phyloP scores from a whole-genome alignment of 805 yeast species.

The Candida hispaniensis region DNA sequence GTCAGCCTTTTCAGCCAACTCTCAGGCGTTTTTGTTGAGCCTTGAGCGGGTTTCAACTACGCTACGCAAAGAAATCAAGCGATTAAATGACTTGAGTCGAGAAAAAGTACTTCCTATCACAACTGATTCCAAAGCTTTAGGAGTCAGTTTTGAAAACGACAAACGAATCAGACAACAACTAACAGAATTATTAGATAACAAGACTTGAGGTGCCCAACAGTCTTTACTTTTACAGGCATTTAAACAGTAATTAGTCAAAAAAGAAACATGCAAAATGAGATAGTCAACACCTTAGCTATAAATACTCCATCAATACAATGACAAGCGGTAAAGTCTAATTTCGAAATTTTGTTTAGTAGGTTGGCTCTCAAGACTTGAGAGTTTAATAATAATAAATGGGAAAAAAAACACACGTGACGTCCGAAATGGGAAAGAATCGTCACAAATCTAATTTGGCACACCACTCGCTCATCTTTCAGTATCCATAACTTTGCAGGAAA shows the following conservation, averaged over 20 bases:
- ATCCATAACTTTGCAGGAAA: constrained; percentile 14
- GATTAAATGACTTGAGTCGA: constrained; percentile 41
- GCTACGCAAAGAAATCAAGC: constrained; percentile 54
- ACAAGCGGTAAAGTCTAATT: too few relatives aligned
- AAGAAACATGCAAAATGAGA: not conserved
- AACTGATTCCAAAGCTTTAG: constrained; percentile 60
- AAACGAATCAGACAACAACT: constrained; percentile 28
- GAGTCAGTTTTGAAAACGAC: constrained; percentile 51
- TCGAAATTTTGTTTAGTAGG: too few relatives aligned
- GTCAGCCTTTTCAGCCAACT: constrained; percentile 35
- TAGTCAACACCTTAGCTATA: not conserved
- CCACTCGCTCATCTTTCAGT: constrained; percentile 16
- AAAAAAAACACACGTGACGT: not conserved
- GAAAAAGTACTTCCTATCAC: constrained; percentile 53
- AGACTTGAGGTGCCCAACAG: constrained; percentile 6
- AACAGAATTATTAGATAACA: constrained; percentile 4
- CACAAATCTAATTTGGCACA: constrained; percentile 7
- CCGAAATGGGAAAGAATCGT: constrained; percentile 8
- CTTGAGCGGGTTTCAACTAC: constrained; percentile 49
- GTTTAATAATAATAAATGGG: too few relatives aligned
- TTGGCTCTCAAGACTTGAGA: too few relatives aligned
- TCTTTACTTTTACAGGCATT: not conserved
- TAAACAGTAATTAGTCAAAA: not conserved
- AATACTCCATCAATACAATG: too few relatives aligned
- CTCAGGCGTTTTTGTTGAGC: constrained; percentile 41